Evolutionary conservation across 768 basidiomycete species (phyloP).

Genomic region (Panus rudis): DNA sequence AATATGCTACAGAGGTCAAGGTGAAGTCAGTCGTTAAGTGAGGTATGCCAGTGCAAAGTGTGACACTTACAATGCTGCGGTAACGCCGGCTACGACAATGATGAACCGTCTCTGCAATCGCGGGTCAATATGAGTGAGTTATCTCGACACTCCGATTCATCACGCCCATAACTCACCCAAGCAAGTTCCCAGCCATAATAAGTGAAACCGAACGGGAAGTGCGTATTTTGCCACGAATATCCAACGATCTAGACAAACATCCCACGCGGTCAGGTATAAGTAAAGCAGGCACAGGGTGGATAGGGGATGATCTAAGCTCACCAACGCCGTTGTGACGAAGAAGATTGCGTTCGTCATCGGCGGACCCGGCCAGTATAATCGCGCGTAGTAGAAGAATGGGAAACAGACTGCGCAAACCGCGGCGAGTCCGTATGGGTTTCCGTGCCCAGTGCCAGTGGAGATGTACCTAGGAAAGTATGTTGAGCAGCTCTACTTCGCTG

Average conservation of each 20-base stretch:
- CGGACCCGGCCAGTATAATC: constrained; percentile 67
- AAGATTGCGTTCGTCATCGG: constrained; percentile 68
- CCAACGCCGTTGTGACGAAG: constrained; percentile 56
- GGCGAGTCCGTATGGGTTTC: constrained; percentile 65
- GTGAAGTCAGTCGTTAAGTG: constrained; percentile 2
- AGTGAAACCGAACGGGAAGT: constrained; percentile 37
- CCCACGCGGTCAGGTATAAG: too few relatives aligned
- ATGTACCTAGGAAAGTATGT: constrained; percentile 47
- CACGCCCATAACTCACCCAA: constrained; percentile 65
- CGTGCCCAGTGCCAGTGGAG: constrained; percentile 50
- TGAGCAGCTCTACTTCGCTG: background rate
- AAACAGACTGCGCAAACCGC: constrained; percentile 62
- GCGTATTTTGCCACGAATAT: constrained; percentile 63
- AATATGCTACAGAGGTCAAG: too few relatives aligned
- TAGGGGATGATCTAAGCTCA: constrained; percentile 29
- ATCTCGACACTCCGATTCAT: too few relatives aligned
- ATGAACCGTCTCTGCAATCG: constrained; percentile 51
- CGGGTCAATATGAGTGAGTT: background rate
- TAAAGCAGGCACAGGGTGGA: too few relatives aligned
- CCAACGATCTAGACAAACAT: constrained; percentile 49
- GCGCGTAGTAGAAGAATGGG: constrained; percentile 64
- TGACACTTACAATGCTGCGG: constrained; percentile 61
- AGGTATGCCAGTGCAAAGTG: constrained; percentile 13
- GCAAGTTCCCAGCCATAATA: constrained; percentile 63
- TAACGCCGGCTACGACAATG: constrained; percentile 64